Evolutionary conservation across 371 early-diverging fungal genomes (phyloP).

Genomic region (Mucor irregularis): DNA sequence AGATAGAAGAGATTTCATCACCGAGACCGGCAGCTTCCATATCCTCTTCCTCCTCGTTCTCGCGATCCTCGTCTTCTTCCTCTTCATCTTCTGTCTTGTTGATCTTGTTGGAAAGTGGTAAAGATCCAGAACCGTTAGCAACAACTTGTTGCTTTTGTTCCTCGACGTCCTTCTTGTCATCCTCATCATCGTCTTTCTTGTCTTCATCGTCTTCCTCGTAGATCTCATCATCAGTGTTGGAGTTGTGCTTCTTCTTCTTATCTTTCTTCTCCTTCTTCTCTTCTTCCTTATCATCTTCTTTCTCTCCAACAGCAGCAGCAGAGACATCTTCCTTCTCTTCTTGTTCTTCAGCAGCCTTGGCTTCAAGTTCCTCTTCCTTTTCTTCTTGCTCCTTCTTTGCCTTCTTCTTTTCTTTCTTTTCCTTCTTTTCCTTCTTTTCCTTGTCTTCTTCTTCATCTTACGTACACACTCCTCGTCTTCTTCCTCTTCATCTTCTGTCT

Average conservation of each 20-base stretch:
- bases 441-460: constrained; percentile 2
- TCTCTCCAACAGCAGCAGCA: neutral
- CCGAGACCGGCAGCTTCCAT: neutral
- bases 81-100: too few relatives aligned
- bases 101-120: too few relatives aligned
- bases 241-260: neutral
- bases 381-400: neutral
- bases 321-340: neutral
- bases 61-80: neutral
- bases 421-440: neutral
- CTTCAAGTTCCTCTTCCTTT: constrained; percentile 4
- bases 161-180: neutral
- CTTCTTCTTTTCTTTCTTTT: neutral
- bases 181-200: constrained; percentile 3
- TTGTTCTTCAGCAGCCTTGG: neutral
- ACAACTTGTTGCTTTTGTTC: too few relatives aligned
- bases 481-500: neutral
- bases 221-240: too few relatives aligned
- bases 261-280: neutral
- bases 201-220: too few relatives aligned
- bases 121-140: too few relatives aligned
- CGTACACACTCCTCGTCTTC: too few relatives aligned
- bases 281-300: too few relatives aligned
- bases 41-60: constrained; percentile 3
- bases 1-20: too few relatives aligned